Evolutionary conservation across 352 stramenopile species (phyloP).

Genomic region (Stephanocyclus meneghinianus): DNA sequence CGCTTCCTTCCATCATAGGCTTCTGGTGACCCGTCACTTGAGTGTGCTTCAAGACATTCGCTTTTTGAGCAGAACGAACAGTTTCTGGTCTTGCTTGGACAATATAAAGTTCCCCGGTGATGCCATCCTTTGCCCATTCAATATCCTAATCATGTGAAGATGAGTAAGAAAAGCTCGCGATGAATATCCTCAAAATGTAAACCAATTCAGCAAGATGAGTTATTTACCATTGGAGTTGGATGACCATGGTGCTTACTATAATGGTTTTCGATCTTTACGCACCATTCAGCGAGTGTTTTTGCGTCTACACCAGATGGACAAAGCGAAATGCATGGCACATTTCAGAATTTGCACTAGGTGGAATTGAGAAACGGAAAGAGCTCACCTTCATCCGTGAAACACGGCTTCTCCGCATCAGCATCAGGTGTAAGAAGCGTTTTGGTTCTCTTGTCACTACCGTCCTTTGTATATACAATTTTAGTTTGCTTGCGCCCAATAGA

Average conservation of each 20-base stretch:
- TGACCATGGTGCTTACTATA: conserved; percentile 44
- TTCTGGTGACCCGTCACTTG: conserved; percentile 27
- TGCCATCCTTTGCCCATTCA: conserved; percentile 56
- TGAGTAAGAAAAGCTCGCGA: background rate
- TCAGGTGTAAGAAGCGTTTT: conserved; percentile 45
- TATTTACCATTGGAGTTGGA: conserved; percentile 43
- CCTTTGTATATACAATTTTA: conserved; percentile 43
- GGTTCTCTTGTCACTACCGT: conserved; percentile 34
- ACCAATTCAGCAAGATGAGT: background rate
- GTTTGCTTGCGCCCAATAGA: conserved; percentile 50
- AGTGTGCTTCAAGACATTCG: conserved; percentile 36
- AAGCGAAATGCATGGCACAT: background rate
- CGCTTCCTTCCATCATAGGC: conserved; percentile 40
- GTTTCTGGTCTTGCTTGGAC: conserved; percentile 58
- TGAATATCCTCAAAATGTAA: background rate
- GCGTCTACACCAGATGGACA: conserved; percentile 20
- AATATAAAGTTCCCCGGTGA: conserved; percentile 50
- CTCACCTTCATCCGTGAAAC: conserved; percentile 38
- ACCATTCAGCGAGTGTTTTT: conserved; percentile 44
- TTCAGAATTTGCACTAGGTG: background rate
- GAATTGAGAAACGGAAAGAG: background rate
- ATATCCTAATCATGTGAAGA: conserved; percentile 29
- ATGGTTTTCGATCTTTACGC: conserved; percentile 51
- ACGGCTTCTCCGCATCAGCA: conserved; percentile 29
- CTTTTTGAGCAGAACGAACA: conserved; percentile 33